Percentiles rank a stretch among this genome's conserved stretches.
Evolutionary conservation across 2,329 filamentous ascomycete species (phyloP).

Genomic region (Paecilomyces niveus): DNA sequence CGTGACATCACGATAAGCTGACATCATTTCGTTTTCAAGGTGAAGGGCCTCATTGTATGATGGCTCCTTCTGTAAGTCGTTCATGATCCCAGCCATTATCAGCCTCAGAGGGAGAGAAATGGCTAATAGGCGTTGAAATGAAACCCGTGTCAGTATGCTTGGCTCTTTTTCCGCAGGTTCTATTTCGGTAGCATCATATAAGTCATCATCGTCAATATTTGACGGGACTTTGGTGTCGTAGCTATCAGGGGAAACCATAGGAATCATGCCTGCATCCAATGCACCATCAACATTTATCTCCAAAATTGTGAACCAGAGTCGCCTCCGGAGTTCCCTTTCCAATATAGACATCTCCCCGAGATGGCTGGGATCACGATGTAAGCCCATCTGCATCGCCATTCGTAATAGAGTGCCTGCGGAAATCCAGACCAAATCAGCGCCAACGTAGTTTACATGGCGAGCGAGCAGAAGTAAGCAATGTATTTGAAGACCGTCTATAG

Average conservation of each 20-base stretch:
- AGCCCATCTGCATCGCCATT: constrained; percentile 32
- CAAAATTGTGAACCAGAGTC: constrained; percentile 25
- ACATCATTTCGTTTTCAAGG: constrained; percentile 40
- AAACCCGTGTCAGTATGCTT: constrained; percentile 41
- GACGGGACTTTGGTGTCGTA: constrained; percentile 30
- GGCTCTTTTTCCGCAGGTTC: constrained; percentile 22
- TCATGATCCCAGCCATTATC: constrained; percentile 39
- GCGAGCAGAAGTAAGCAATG: constrained; percentile 31
- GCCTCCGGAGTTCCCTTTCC: constrained; percentile 18
- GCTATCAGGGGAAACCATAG: constrained; percentile 25
- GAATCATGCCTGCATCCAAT: constrained; percentile 27
- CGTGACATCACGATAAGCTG: background rate
- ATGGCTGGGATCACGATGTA: constrained; percentile 32
- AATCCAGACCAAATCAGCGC: constrained; percentile 30
- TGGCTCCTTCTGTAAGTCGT: constrained; percentile 38
- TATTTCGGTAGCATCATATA: background rate
- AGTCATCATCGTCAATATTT: constrained; percentile 33
- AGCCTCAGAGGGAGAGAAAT: constrained; percentile 40
- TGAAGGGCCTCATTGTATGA: constrained; percentile 45
- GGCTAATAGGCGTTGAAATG: constrained; percentile 42
- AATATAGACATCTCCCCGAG: constrained; percentile 18
- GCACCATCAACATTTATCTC: constrained; percentile 32
- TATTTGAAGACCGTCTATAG: constrained; percentile 46
- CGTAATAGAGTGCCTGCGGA: constrained; percentile 30
- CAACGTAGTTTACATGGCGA: constrained; percentile 26